These are phyloP conservation scores for Microbotryum lychnidis-dioicae DNA, from an alignment of 1,284 basidiomycete genomes.

Conservation along the genomic window DNA sequence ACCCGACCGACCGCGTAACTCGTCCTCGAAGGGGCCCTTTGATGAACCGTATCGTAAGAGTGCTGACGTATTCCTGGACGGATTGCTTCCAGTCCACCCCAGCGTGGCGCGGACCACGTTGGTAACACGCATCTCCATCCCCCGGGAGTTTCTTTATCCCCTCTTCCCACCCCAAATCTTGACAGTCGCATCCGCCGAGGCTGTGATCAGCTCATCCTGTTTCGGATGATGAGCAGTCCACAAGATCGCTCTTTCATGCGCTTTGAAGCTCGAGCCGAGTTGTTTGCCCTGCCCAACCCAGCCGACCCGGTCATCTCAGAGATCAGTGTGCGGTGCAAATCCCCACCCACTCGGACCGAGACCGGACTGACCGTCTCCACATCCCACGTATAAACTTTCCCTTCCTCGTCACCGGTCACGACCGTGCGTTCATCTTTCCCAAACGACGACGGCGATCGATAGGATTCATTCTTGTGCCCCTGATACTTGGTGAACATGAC, in stretches of 20 bases:
- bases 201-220: conserved; percentile 15
- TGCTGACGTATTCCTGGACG: too few relatives aligned
- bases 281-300: conserved; percentile 52
- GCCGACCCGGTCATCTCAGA: conserved; percentile 5
- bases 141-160: too few relatives aligned
- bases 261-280: conserved; percentile 60
- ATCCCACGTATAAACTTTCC: conserved; percentile 84
- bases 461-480: conserved; percentile 64
- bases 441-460: conserved; percentile 75
- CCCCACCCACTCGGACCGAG: too few relatives aligned
- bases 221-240: conserved; percentile 82
- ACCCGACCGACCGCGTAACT: too few relatives aligned
- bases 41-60: too few relatives aligned
- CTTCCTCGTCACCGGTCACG: conserved; percentile 81
- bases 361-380: conserved; percentile 58
- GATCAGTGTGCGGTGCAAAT: too few relatives aligned
- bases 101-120: too few relatives aligned
- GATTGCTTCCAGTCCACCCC: too few relatives aligned
- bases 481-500: conserved; percentile 75
- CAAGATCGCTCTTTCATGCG: conserved; percentile 73
- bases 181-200: conserved; percentile 54
- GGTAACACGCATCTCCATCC: too few relatives aligned
- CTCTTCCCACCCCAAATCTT: conserved; percentile 56
- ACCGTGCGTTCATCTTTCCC: conserved; percentile 70
- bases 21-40: too few relatives aligned